These are phyloP conservation scores for Trypanosoma cruzi DNA, from an alignment of 208 protist genomes.

Conservation along the genomic window DNA sequence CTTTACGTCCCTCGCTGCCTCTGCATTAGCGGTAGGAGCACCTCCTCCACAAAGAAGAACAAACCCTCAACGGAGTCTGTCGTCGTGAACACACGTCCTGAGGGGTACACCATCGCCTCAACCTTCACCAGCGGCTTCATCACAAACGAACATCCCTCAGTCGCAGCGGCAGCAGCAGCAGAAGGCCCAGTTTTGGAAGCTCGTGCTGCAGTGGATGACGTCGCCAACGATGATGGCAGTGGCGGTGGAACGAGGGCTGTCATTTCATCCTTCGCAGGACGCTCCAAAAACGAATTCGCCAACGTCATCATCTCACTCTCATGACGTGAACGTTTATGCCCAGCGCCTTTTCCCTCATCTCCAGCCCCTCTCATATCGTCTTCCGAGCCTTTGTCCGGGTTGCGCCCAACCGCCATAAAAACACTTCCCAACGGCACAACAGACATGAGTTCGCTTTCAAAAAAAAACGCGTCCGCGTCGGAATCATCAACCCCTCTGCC, in stretches of 20 bases:
- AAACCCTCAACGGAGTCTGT: constrained; percentile 22
- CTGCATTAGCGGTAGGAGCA: constrained; percentile 23
- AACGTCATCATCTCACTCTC: neutral
- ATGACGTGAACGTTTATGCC: constrained; percentile 2
- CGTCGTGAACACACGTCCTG: constrained; percentile 18
- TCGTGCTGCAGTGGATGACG: neutral
- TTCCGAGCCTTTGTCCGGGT: neutral
- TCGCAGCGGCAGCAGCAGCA: neutral
- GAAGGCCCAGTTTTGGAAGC: neutral
- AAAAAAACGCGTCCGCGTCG: constrained; percentile 28
- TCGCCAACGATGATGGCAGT: neutral
- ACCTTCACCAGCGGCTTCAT: constrained; percentile 25
- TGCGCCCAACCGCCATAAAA: constrained; percentile 18
- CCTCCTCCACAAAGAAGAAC: constrained; percentile 27
- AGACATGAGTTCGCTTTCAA: constrained; percentile 26
- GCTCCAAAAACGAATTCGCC: neutral
- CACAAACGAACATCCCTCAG: constrained; percentile 15
- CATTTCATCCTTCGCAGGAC: neutral
- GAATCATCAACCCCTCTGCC: neutral
- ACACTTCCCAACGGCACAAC: constrained; percentile 31
- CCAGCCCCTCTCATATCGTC: neutral
- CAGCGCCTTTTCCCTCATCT: neutral
- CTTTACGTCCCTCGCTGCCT: neutral
- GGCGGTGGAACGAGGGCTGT: neutral
- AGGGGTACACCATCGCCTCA: constrained; percentile 18